phyloP scores from a whole-genome alignment of 768 basidiomycete species.

The Lactarius sanguifluus region DNA sequence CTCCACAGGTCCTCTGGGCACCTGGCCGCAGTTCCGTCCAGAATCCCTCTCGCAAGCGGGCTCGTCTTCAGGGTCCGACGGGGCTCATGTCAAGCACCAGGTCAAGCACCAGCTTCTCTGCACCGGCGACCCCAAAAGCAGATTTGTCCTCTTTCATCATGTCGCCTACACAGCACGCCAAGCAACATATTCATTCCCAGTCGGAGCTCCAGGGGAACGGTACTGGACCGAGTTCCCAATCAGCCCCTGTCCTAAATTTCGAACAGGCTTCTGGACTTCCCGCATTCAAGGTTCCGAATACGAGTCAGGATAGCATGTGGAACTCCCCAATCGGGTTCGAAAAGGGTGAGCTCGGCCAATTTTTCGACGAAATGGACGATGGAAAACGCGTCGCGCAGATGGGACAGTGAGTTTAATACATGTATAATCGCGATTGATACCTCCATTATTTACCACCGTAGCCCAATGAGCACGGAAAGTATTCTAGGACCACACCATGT shows the following conservation, averaged over 20 bases:
- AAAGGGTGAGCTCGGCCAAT: constrained; percentile 69
- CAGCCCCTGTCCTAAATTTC: constrained; percentile 18
- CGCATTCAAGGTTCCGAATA: constrained; percentile 42
- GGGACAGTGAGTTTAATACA: constrained; percentile 22
- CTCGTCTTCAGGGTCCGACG: constrained; percentile 23
- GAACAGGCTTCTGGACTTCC: constrained; percentile 24
- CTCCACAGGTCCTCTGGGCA: constrained; percentile 23
- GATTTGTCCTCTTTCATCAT: constrained; percentile 23
- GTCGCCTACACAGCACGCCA: constrained; percentile 21
- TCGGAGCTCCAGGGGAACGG: constrained; percentile 17
- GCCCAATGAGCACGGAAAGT: constrained; percentile 24
- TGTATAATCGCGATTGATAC: constrained; percentile 23
- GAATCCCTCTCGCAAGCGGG: constrained; percentile 22
- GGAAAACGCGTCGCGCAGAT: constrained; percentile 22
- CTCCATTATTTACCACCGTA: constrained; percentile 23
- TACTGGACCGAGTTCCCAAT: constrained; percentile 14
- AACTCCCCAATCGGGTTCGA: constrained; percentile 72
- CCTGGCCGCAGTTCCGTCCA: constrained; percentile 16
- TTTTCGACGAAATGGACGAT: constrained; percentile 56
- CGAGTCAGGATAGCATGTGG: constrained; percentile 70
- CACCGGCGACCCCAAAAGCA: constrained; percentile 23
- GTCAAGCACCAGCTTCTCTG: constrained; percentile 25
- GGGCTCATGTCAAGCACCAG: constrained; percentile 20
- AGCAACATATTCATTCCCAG: constrained; percentile 19
- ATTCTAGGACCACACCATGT: constrained; percentile 23